phyloP scores from a whole-genome alignment of 75 land plant species.

The Picea glauca region DNA sequence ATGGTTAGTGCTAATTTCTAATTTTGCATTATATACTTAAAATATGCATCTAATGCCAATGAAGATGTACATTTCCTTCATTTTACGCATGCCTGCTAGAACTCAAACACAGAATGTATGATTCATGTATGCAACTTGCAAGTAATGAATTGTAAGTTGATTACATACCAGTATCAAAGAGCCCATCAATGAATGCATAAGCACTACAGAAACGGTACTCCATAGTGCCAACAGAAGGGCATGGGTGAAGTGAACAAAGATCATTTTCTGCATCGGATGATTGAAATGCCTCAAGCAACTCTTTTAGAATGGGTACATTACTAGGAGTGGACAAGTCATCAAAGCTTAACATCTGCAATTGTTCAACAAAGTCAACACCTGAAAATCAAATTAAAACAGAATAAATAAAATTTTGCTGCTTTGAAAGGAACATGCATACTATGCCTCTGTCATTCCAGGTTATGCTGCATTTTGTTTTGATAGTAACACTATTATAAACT shows the following conservation, averaged over 20 bases:
- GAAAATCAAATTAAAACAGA: slow-evolving; percentile 2
- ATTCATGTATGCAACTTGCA: background rate
- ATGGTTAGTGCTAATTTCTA: background rate
- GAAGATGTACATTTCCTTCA: background rate
- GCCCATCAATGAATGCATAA: slow-evolving; percentile 52
- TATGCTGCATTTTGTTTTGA: too few relatives aligned
- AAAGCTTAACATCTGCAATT: slow-evolving; percentile 53
- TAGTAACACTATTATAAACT: too few relatives aligned
- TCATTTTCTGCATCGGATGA: slow-evolving; percentile 23
- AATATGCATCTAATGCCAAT: slow-evolving; percentile 2
- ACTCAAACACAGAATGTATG: background rate
- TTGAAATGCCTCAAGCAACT: slow-evolving; percentile 63
- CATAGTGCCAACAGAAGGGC: slow-evolving; percentile 45
- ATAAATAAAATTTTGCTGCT: background rate
- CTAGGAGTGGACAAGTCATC: slow-evolving; percentile 26
- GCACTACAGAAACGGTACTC: slow-evolving; percentile 62
- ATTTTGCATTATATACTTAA: background rate
- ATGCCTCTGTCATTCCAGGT: too few relatives aligned
- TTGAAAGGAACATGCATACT: background rate
- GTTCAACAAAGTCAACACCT: background rate
- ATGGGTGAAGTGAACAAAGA: slow-evolving; percentile 28
- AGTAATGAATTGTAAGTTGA: background rate
- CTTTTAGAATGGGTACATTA: slow-evolving; percentile 36
- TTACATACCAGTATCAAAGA: slow-evolving; percentile 50
- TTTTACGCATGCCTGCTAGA: background rate